Conservation (phyloP, 2,329 filamentous ascomycete genomes). For the Zasmidium cellare region DNA sequence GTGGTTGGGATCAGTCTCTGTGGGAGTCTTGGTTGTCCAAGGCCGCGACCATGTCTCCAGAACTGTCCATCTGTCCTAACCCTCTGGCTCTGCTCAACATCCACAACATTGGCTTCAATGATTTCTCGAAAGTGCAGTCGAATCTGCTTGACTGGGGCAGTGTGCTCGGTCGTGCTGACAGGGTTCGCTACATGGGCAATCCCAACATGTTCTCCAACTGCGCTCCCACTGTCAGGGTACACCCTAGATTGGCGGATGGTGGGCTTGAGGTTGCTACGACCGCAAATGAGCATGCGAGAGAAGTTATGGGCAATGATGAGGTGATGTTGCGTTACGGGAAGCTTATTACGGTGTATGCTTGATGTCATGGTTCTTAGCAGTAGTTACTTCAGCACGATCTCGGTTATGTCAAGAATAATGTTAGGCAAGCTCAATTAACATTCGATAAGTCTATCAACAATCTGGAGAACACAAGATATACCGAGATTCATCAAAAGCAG, state of each 20-base stretch:
- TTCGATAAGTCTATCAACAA: too few relatives aligned
- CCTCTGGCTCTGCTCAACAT: conserved; percentile 14
- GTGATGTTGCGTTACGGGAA: conserved; percentile 14
- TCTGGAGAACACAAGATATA: too few relatives aligned
- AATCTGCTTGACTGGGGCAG: conserved; percentile 16
- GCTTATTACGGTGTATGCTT: conserved; percentile 10
- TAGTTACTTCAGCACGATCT: too few relatives aligned
- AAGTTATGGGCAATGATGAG: conserved; percentile 9
- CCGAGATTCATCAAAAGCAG: too few relatives aligned
- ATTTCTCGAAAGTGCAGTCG: conserved; percentile 18
- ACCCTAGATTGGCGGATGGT: conserved; percentile 17
- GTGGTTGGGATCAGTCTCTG: conserved; percentile 10
- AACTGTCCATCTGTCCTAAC: conserved; percentile 18
- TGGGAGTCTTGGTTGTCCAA: conserved; percentile 17
- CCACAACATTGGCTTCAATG: conserved; percentile 21
- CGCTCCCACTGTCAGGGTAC: conserved; percentile 17
- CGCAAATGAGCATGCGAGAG: conserved; percentile 7
- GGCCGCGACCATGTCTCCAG: conserved; percentile 12
- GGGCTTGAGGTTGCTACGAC: conserved; percentile 18
- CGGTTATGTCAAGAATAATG: too few relatives aligned
- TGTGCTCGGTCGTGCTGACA: conserved; percentile 12
- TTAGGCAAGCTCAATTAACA: too few relatives aligned
- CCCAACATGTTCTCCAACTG: conserved; percentile 11
- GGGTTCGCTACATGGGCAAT: conserved; percentile 15
- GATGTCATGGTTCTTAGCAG: not conserved